phyloP scores from a whole-genome alignment of 495 filamentous ascomycete genomes.

The Aspergillus hancockii region DNA sequence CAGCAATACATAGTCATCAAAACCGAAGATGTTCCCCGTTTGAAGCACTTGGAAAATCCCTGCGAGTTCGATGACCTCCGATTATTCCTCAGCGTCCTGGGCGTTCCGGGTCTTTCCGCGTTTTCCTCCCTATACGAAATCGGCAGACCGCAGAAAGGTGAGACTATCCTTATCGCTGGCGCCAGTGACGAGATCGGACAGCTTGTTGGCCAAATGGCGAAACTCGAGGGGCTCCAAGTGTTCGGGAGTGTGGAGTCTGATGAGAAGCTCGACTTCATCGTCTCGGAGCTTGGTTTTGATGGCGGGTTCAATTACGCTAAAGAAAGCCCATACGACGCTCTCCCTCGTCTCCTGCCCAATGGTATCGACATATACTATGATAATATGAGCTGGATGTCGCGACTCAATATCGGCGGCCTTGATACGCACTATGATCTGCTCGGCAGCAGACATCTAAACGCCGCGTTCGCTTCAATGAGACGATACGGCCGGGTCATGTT shows the following conservation, averaged over 20 bases:
- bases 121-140: slow-evolving; percentile 82
- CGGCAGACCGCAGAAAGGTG: slow-evolving; percentile 80
- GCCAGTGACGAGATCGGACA: slow-evolving; percentile 87
- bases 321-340: slow-evolving; percentile 66
- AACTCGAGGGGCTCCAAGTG: slow-evolving; percentile 82
- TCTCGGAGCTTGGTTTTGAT: slow-evolving; percentile 66
- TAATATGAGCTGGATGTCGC: slow-evolving; percentile 57
- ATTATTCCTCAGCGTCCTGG: slow-evolving; percentile 68
- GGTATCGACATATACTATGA: slow-evolving; percentile 96
- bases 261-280: slow-evolving; percentile 66
- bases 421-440: neutral
- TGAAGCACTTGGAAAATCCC: slow-evolving; percentile 44
- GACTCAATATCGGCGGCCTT: neutral
- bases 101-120: slow-evolving; percentile 86
- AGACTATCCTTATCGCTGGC: slow-evolving; percentile 83
- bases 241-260: slow-evolving; percentile 74
- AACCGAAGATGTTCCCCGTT: slow-evolving; percentile 29
- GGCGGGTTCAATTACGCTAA: slow-evolving; percentile 79
- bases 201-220: slow-evolving; percentile 81
- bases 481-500: slow-evolving; percentile 67
- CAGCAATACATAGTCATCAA: slow-evolving; percentile 59
- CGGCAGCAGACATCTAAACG: slow-evolving; percentile 84
- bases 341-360: slow-evolving; percentile 72
- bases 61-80: slow-evolving; percentile 46
- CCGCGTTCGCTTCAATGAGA: slow-evolving; percentile 69